Evolutionary conservation across 176 grass and related monocot genomes (phyloP), one percentile per base, ranked within the genome.

Genomic region (Paspalum vaginatum): DNA sequence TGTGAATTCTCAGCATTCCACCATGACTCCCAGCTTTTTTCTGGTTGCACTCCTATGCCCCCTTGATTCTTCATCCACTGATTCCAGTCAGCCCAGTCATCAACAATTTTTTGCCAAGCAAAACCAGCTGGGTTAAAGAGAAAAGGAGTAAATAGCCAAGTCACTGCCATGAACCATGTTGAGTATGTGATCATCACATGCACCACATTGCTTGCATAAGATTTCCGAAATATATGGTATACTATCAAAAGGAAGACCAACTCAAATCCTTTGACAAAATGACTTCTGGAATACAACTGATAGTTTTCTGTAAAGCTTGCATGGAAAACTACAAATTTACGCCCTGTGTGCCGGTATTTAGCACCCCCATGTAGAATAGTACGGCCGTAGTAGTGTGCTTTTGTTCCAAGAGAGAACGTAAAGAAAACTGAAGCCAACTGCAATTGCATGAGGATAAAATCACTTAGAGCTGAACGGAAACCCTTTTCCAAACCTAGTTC

Each of bases 1-100:
- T 95, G 95, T 70, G 84, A 84, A 89, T 98, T 89, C 74, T 98
- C 92, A 8, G 80, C 63, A 87, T 94, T 89, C 95, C 95, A 98
- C 95, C 95, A 95, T 45, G 92, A 98, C 64, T 98, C 95, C 95
- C 95, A 98, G 77, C 95, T 94, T 49, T 95, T 98, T 46, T 98
- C 92, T 12, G 92, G 92, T 38, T 89, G 90, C 74, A 98, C 90
- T 56, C 92, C 95, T 25, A 95, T 83, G 41, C 95, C 95, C 8
- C 95, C 95, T 68, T 90, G 88, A 79, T 93, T 95, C 56, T 79
- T 98, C 86, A 95, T 98, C 95, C 95, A 98, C 59, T 40, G 74
- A 55, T 94, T 98, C 95, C 95, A 98, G 59, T 92, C 92, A 68
- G 66, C 61, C 92, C 95, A 98, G 70, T 94, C 95, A 16, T 98